A percentile compares a stretch with the other conserved stretches of the same genome.
Evolutionary conservation across 1,139 yeast species (phyloP).

Genomic region (Hansenula lynferdii): DNA sequence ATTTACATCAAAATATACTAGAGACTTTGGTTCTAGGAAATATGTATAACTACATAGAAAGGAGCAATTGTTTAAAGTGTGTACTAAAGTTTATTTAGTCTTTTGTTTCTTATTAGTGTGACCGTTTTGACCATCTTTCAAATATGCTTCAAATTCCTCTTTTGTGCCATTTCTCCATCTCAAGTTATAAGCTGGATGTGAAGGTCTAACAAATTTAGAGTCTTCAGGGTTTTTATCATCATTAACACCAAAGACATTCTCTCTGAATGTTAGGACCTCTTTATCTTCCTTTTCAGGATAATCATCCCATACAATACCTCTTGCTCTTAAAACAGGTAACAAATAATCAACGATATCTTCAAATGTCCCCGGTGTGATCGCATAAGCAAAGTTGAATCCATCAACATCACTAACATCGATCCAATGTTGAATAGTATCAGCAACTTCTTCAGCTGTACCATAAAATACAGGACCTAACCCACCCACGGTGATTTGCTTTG

Average conservation of each 20-base stretch:
- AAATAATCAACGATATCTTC: conserved; percentile 28
- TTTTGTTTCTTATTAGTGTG: neutral
- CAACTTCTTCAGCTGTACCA: conserved; percentile 28
- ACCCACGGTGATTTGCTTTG: conserved; percentile 25
- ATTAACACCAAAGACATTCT: conserved; percentile 5
- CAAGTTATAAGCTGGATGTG: neutral
- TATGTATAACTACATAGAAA: too few species aligned
- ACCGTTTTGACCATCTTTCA: neutral
- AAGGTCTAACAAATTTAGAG: neutral
- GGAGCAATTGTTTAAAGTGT: too few species aligned
- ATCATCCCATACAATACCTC: conserved; percentile 28
- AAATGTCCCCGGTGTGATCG: conserved; percentile 26
- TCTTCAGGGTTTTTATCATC: conserved; percentile 1
- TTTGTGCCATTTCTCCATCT: neutral
- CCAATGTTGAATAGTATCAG: conserved; percentile 28
- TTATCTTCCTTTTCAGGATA: conserved; percentile 19
- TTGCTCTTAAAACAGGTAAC: conserved; percentile 27
- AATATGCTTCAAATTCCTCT: neutral
- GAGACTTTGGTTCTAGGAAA: too few species aligned
- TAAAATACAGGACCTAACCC: conserved; percentile 27
- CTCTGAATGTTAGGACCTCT: conserved; percentile 5
- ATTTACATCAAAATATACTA: neutral
- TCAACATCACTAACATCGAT: conserved; percentile 29
- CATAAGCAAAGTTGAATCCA: conserved; percentile 30
- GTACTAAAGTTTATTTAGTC: neutral